Conservation (phyloP, 192 early-diverging fungal genomes). For the Rhizophagus prolifer region DNA sequence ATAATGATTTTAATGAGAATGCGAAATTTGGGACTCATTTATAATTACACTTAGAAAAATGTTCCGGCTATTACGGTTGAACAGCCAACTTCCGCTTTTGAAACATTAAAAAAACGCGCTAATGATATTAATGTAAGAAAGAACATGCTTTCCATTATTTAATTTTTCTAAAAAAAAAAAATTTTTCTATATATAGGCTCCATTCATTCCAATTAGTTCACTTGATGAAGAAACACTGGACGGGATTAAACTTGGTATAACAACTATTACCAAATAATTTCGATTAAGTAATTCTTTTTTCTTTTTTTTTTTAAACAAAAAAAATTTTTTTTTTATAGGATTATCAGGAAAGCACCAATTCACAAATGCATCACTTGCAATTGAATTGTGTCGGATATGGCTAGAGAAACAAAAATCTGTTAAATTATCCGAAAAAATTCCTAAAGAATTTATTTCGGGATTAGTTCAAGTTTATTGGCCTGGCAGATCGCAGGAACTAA, state of each 20-base stretch:
- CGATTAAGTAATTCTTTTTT: not conserved
- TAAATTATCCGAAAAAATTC: slow-evolving; percentile 34
- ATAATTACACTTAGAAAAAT: slow-evolving; percentile 35
- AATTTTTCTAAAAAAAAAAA: not conserved
- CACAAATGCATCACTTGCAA: slow-evolving; percentile 81
- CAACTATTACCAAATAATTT: not conserved
- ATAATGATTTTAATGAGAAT: not conserved
- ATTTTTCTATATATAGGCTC: slow-evolving; percentile 31
- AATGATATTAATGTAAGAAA: slow-evolving; percentile 59
- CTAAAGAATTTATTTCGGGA: slow-evolving; percentile 60
- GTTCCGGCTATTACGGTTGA: slow-evolving; percentile 70
- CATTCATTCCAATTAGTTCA: slow-evolving; percentile 40
- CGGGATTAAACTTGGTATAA: slow-evolving; percentile 42
- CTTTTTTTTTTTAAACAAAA: not conserved
- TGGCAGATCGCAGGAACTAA: slow-evolving; percentile 81
- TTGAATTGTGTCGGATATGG: slow-evolving; percentile 72
- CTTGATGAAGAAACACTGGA: slow-evolving; percentile 28
- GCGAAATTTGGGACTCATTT: not conserved
- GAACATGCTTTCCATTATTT: not conserved
- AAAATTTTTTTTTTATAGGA: slow-evolving; percentile 47
- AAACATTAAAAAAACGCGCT: slow-evolving; percentile 67
- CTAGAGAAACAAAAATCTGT: slow-evolving; percentile 43
- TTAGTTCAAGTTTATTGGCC: slow-evolving; percentile 76
- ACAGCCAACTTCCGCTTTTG: slow-evolving; percentile 68
- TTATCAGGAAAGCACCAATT: slow-evolving; percentile 82